phyloP scores from a whole-genome alignment of 2,329 filamentous ascomycete species.

The Aspergillus floridensis region DNA sequence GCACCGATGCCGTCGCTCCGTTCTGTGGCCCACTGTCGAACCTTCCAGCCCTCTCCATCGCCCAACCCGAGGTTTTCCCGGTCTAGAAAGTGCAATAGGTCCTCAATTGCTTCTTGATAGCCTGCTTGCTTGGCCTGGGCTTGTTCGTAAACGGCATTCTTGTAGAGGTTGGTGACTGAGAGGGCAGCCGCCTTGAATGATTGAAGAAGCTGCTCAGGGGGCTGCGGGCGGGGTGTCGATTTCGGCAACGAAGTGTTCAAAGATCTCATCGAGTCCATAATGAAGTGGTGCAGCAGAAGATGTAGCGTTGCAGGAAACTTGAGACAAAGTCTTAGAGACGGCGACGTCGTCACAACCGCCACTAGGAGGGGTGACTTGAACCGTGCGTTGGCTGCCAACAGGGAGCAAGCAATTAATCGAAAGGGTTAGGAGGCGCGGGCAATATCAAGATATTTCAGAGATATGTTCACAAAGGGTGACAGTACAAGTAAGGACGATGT shows the following conservation, averaged over 20 bases:
- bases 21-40: conserved; percentile 60
- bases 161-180: conserved; percentile 94
- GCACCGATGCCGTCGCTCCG: conserved; percentile 44
- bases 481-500: neutral
- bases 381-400: conserved; percentile 15
- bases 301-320: conserved; percentile 11
- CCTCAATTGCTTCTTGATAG: conserved; percentile 91
- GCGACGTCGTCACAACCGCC: conserved; percentile 5
- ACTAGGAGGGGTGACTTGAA: conserved; percentile 22
- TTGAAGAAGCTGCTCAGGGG: conserved; percentile 65
- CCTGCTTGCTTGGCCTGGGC: conserved; percentile 73
- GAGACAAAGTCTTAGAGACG: neutral
- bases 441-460: neutral
- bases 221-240: conserved; percentile 48
- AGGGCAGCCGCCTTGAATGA: conserved; percentile 90
- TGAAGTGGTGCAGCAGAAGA: conserved; percentile 13
- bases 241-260: conserved; percentile 61
- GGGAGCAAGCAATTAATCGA: neutral
- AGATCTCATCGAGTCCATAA: conserved; percentile 64
- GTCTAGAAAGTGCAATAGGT: conserved; percentile 81
- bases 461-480: conserved; percentile 7
- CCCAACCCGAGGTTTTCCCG: conserved; percentile 72
- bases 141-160: conserved; percentile 77
- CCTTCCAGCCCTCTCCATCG: conserved; percentile 72
- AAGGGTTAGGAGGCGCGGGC: neutral